phyloP scores from a whole-genome alignment of 805 yeast genomes.

The Kuraishia piskuri region DNA sequence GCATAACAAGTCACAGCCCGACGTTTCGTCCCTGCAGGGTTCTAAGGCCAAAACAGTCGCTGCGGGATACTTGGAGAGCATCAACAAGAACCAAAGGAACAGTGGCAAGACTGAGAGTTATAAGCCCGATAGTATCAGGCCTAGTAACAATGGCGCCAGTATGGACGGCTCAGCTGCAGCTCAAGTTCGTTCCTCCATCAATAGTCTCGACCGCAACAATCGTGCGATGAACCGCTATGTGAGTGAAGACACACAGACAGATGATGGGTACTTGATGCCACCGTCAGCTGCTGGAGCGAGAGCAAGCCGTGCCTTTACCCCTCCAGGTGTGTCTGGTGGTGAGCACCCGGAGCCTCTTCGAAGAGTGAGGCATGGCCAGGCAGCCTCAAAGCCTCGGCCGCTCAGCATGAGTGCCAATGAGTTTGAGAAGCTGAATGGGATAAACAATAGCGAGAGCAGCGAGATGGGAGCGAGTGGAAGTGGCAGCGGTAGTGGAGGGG shows the following conservation, averaged over 20 bases:
- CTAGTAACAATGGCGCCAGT: no score
- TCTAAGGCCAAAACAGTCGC: background rate
- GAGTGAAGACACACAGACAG: slow-evolving; percentile 1
- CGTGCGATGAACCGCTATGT: slow-evolving; percentile 3
- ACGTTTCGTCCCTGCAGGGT: background rate
- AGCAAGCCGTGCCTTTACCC: slow-evolving; percentile 4
- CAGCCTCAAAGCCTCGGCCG: slow-evolving; percentile 17
- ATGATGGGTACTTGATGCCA: slow-evolving; percentile 4
- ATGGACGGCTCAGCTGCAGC: no score
- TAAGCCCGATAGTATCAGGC: no score
- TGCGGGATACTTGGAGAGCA: slow-evolving; percentile 5
- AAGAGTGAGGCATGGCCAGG: slow-evolving; percentile 1
- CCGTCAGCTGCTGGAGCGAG: slow-evolving; percentile 3
- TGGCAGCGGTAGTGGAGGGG: background rate
- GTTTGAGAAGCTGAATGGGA: slow-evolving; percentile 8
- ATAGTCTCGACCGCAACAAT: slow-evolving; percentile 6
- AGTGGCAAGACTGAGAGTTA: no score
- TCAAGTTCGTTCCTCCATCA: slow-evolving; percentile 7
- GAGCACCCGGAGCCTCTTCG: background rate
- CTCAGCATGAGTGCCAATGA: slow-evolving; percentile 25
- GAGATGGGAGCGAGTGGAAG: slow-evolving; percentile 5
- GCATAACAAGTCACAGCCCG: slow-evolving; percentile 2
- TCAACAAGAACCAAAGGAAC: no score
- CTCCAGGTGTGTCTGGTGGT: background rate
- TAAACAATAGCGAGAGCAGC: background rate